phyloP scores from a whole-genome alignment of 176 grass and related monocot genomes.

The Eremochloa ophiuroides region DNA sequence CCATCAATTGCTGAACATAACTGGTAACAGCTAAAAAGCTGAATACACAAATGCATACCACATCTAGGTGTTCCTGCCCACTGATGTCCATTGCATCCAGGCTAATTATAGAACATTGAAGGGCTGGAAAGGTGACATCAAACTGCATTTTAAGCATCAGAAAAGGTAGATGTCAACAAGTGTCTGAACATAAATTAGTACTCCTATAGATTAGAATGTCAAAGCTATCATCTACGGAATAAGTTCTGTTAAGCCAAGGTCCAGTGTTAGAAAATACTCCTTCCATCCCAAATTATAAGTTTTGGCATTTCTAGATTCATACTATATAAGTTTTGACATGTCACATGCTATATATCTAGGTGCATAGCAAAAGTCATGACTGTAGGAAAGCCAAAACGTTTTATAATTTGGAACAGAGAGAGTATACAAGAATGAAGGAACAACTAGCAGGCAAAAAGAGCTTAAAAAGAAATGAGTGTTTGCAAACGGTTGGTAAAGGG shows the following conservation, averaged over 20 bases:
- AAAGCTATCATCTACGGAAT: background rate
- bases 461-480: background rate
- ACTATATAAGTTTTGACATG: too few species aligned
- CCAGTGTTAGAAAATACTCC: background rate
- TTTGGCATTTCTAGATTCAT: too few species aligned
- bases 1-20: background rate
- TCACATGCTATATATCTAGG: too few species aligned
- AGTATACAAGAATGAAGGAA: background rate
- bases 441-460: background rate
- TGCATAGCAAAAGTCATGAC: too few species aligned
- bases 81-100: constrained; percentile 97
- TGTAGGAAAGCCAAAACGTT: too few species aligned
- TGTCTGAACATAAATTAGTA: constrained; percentile 11
- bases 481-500: constrained; percentile 4
- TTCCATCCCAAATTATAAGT: too few species aligned
- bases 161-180: constrained; percentile 28
- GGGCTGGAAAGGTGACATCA: constrained; percentile 93
- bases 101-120: constrained; percentile 92
- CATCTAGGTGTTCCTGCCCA: constrained; percentile 93
- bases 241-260: constrained; percentile 10
- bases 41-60: constrained; percentile 50
- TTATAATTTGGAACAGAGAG: too few species aligned
- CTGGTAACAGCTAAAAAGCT: background rate
- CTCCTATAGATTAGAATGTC: background rate
- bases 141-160: constrained; percentile 65